Conservation (phyloP, 192 early-diverging fungal species). For the Tieghemiomyces parasiticus region DNA sequence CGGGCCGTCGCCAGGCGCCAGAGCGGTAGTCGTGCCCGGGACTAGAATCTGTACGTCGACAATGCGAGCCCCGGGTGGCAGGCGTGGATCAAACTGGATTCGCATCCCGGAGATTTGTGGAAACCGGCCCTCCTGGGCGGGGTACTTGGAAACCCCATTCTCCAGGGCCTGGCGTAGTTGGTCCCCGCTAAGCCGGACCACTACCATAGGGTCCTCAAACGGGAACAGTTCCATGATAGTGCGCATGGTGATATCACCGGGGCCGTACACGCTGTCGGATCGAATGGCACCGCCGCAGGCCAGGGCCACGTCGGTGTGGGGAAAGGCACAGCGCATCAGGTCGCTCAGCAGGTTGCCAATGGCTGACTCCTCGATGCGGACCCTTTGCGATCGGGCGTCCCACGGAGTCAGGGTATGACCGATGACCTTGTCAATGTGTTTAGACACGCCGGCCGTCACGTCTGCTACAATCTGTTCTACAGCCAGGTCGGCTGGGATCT, state of each 20-base stretch:
- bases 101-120: slow-evolving; percentile 47
- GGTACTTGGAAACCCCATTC: slow-evolving; percentile 46
- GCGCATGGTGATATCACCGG: slow-evolving; percentile 37
- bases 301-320: slow-evolving; percentile 22
- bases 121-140: slow-evolving; percentile 52
- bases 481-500: slow-evolving; percentile 21
- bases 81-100: slow-evolving; percentile 35
- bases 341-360: slow-evolving; percentile 47
- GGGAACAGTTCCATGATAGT: slow-evolving; percentile 53
- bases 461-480: slow-evolving; percentile 27
- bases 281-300: slow-evolving; percentile 48
- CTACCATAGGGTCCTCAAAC: slow-evolving; percentile 50
- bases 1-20: too few relatives aligned
- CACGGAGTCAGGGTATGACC: slow-evolving; percentile 31
- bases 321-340: slow-evolving; percentile 41
- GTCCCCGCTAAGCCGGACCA: slow-evolving; percentile 39
- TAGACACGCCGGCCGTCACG: slow-evolving; percentile 28
- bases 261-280: slow-evolving; percentile 35
- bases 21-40: slow-evolving; percentile 16
- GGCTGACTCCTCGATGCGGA: slow-evolving; percentile 40
- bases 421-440: slow-evolving; percentile 34
- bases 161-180: slow-evolving; percentile 46
- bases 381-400: slow-evolving; percentile 41
- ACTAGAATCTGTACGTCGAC: slow-evolving; percentile 26
- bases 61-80: slow-evolving; percentile 32